Evolutionary conservation across 179 eudicot species (phyloP).

Genomic region (Spinacia oleracea): DNA sequence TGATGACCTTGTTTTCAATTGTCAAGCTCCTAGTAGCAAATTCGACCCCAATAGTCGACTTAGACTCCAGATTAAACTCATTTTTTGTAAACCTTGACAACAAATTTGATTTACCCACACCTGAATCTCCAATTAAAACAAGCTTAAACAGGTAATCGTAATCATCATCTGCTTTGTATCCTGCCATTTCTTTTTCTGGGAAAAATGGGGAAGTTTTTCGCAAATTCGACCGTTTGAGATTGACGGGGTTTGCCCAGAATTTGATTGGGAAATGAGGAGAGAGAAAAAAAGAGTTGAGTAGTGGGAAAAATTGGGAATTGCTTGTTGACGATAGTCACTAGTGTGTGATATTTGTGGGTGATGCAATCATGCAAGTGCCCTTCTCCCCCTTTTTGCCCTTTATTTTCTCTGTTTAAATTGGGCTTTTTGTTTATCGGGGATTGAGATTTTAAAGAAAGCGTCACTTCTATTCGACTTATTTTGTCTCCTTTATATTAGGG

Average conservation of each 20-base stretch:
- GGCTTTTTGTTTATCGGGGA: slow-evolving; percentile 12
- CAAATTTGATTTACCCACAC: slow-evolving; percentile 64
- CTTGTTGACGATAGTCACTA: slow-evolving; percentile 25
- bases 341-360: no score
- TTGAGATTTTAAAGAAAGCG: no score
- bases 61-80: slow-evolving; percentile 71
- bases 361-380: no score
- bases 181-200: slow-evolving; percentile 40
- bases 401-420: not conserved
- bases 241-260: slow-evolving; percentile 5
- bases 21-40: slow-evolving; percentile 59
- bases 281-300: not conserved
- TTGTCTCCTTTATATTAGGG: no score
- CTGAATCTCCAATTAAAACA: slow-evolving; percentile 67
- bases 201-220: not conserved
- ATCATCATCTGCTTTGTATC: slow-evolving; percentile 61
- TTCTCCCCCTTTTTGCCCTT: not conserved
- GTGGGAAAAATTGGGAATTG: slow-evolving; percentile 12
- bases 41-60: slow-evolving; percentile 72
- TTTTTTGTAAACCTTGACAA: slow-evolving; percentile 63
- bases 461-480: no score
- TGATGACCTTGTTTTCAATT: slow-evolving; percentile 52
- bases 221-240: slow-evolving; percentile 12
- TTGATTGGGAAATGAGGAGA: not conserved
- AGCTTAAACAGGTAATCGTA: slow-evolving; percentile 66